Evolutionary conservation across 1,284 basidiomycete species (phyloP).

Genomic region (Puccinia triticina): DNA sequence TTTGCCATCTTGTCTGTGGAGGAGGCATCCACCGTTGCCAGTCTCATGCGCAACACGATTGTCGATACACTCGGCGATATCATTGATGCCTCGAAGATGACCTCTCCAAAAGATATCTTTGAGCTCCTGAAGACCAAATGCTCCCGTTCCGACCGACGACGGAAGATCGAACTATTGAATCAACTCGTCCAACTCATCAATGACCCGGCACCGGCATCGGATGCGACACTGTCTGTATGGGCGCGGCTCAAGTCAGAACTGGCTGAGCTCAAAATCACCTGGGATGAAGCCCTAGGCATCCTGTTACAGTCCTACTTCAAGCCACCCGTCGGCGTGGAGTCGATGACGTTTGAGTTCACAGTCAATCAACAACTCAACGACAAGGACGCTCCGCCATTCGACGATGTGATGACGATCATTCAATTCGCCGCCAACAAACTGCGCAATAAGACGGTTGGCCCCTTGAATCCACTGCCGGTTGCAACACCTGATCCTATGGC

Average conservation of each 20-base stretch:
- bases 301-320: not conserved
- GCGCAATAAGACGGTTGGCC: not conserved
- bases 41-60: not conserved
- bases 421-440: not conserved
- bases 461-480: no score
- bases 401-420: not conserved
- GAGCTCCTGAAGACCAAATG: not conserved
- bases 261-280: not conserved
- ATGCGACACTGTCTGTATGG: not conserved
- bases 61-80: not conserved
- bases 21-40: not conserved
- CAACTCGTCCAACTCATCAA: not conserved
- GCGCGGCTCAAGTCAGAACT: not conserved
- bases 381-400: no score
- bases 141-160: not conserved
- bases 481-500: not conserved
- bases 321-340: no score
- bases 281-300: not conserved
- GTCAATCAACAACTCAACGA: no score
- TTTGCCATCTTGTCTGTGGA: not conserved
- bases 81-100: not conserved
- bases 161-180: not conserved
- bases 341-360: no score
- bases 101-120: not conserved
- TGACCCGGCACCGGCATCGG: not conserved